Conservation (phyloP, 169 alveolate genomes). For the Plasmodium berghei region DNA sequence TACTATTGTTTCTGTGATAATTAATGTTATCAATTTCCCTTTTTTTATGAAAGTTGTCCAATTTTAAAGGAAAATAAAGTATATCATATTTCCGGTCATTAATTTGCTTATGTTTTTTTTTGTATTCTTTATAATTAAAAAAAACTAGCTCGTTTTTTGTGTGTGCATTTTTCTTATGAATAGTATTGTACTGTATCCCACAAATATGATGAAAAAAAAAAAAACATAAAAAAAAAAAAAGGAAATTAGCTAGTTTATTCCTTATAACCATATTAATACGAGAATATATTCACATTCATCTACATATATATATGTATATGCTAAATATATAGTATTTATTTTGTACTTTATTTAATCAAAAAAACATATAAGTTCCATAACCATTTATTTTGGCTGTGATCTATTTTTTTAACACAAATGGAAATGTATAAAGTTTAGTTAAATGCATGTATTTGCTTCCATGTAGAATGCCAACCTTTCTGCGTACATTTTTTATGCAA, state of each 20-base stretch:
- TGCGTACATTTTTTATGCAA: not conserved
- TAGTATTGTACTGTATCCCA: not conserved
- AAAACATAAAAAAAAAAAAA: slow-evolving; percentile 28
- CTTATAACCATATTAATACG: slow-evolving; percentile 15
- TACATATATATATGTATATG: not conserved
- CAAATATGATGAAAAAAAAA: slow-evolving; percentile 18
- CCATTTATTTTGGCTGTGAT: too few relatives aligned
- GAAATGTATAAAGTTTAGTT: too few relatives aligned
- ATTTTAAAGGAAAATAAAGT: not conserved
- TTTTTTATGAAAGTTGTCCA: not conserved
- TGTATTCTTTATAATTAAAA: slow-evolving; percentile 3
- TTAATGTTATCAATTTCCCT: too few relatives aligned
- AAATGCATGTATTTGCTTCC: too few relatives aligned
- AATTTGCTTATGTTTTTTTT: slow-evolving; percentile 4
- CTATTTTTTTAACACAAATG: too few relatives aligned
- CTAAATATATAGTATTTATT: not conserved
- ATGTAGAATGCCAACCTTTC: too few relatives aligned
- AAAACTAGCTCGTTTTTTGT: slow-evolving; percentile 7
- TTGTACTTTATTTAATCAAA: too few relatives aligned
- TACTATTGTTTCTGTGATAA: too few relatives aligned
- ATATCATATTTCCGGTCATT: not conserved
- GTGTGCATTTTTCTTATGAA: slow-evolving; percentile 7
- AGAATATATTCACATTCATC: too few relatives aligned
- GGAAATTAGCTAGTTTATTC: slow-evolving; percentile 1
- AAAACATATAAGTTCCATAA: too few relatives aligned